These are phyloP conservation scores for Gossypium sturtianum DNA, from an alignment of 345 rosid genomes.

Conservation along the genomic window DNA sequence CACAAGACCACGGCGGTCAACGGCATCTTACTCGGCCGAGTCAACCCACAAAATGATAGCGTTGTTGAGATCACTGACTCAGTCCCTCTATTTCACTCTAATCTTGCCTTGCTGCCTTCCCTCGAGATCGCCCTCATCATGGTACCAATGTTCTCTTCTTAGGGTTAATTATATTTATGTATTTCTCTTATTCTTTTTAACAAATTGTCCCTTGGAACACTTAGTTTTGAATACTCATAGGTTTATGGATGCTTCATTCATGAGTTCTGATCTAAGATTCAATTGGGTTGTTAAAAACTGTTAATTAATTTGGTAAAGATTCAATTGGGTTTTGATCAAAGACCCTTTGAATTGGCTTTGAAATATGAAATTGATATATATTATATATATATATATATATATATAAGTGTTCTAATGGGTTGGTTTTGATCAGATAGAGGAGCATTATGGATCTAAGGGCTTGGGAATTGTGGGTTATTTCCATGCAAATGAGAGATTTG, in stretches of 20 bases:
- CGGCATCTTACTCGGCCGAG: conserved; percentile 70
- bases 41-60: conserved; percentile 38
- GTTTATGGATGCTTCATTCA: not conserved
- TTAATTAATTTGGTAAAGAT: not conserved
- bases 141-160: conserved; percentile 31
- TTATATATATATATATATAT: not conserved
- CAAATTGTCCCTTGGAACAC: not conserved
- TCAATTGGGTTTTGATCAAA: not conserved
- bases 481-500: conserved; percentile 89
- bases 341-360: not conserved
- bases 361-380: not conserved
- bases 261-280: not conserved
- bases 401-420: not conserved
- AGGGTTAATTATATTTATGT: not conserved
- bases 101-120: conserved; percentile 80
- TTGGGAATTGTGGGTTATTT: conserved; percentile 79
- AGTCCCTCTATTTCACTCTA: conserved; percentile 87
- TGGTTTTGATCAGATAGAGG: conserved; percentile 15
- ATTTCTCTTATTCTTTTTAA: not conserved
- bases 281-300: not conserved
- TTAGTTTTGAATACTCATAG: not conserved
- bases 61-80: conserved; percentile 73
- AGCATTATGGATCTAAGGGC: conserved; percentile 66
- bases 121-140: conserved; percentile 92
- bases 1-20: conserved; percentile 82